These are phyloP conservation scores for Eutrema yunnanense DNA, from an alignment of 345 rosid genomes.

Conservation along the genomic window DNA sequence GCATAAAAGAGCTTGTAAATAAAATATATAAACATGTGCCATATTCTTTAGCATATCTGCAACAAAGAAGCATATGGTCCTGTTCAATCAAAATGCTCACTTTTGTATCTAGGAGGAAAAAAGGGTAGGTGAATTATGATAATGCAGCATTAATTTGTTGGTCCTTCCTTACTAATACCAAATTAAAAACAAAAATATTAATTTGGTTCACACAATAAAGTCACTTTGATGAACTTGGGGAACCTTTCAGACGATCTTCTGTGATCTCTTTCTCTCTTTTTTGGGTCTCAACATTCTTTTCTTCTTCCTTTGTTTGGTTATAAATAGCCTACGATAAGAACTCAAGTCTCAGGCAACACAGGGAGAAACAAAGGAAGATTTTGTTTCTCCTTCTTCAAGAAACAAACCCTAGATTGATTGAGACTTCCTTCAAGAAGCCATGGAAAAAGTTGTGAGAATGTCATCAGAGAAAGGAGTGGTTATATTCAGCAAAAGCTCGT, in stretches of 20 bases:
- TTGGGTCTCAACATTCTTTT: constrained; percentile 5
- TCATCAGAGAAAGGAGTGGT: constrained; percentile 66
- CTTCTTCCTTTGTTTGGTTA: constrained; percentile 15
- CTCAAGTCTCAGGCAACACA: constrained; percentile 23
- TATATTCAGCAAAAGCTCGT: constrained; percentile 78
- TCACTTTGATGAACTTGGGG: constrained; percentile 18
- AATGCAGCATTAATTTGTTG: constrained; percentile 7
- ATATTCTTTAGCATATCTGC: constrained; percentile 25
- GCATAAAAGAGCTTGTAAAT: neutral
- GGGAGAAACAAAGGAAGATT: neutral
- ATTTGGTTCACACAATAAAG: constrained; percentile 10
- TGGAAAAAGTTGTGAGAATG: constrained; percentile 69
- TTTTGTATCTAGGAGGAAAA: constrained; percentile 24
- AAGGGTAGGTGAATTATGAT: constrained; percentile 12
- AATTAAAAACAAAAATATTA: neutral
- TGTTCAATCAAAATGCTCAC: constrained; percentile 18
- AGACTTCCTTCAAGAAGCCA: constrained; percentile 12
- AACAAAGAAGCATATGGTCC: constrained; percentile 23
- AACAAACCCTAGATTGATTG: constrained; percentile 3
- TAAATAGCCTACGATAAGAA: constrained; percentile 24
- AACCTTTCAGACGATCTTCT: constrained; percentile 21
- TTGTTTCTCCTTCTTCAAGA: constrained; percentile 5
- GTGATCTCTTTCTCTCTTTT: constrained; percentile 1
- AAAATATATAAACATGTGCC: constrained; percentile 1
- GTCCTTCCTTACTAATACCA: neutral